phyloP scores from a whole-genome alignment of 2,329 filamentous ascomycete genomes.

The Zasmidium angulare region DNA sequence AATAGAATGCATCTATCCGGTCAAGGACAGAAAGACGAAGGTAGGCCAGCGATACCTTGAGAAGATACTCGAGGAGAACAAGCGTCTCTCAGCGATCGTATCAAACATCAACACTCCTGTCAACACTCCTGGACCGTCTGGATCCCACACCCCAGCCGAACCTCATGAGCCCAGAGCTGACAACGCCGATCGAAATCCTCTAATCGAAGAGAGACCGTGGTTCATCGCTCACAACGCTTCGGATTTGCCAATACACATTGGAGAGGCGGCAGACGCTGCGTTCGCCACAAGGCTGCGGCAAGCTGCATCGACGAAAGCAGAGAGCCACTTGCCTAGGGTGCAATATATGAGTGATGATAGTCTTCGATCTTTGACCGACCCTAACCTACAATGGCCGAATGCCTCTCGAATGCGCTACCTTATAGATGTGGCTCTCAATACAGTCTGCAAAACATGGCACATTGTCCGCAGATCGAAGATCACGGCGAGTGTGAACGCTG shows the following conservation, averaged over 20 bases:
- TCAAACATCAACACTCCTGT: conserved; percentile 12
- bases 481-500: conserved; percentile 39
- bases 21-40: conserved; percentile 33
- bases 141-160: conserved; percentile 2
- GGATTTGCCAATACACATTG: conserved; percentile 38
- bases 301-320: conserved; percentile 26
- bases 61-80: conserved; percentile 33
- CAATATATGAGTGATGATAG: conserved; percentile 36
- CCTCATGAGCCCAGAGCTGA: conserved; percentile 21
- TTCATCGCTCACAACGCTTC: conserved; percentile 34
- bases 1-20: conserved; percentile 30
- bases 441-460: conserved; percentile 44
- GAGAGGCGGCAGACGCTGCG: conserved; percentile 39
- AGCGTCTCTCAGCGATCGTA: conserved; percentile 25
- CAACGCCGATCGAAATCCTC: conserved; percentile 35
- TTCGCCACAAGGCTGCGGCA: conserved; percentile 41
- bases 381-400: conserved; percentile 41
- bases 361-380: conserved; percentile 37
- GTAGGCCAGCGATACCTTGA: conserved; percentile 34
- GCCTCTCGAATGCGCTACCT: conserved; percentile 40
- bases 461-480: conserved; percentile 43
- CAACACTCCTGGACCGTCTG: conserved; percentile 7
- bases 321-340: conserved; percentile 36
- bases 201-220: conserved; percentile 39
- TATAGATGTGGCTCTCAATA: conserved; percentile 44